These are phyloP conservation scores for Pisolithus sp. DNA, from an alignment of 768 basidiomycete genomes.

Conservation along the genomic window DNA sequence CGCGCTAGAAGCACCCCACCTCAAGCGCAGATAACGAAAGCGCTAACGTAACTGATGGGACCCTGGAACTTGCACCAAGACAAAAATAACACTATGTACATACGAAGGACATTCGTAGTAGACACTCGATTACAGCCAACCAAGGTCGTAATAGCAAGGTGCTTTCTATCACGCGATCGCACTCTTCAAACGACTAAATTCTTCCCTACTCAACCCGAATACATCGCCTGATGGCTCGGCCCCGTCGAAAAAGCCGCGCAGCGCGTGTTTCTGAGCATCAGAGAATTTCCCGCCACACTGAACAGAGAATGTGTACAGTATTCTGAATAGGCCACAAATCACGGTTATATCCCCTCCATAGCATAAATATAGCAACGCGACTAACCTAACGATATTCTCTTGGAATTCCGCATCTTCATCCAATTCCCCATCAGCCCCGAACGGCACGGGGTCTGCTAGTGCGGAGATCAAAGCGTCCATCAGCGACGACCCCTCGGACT, in stretches of 20 bases:
- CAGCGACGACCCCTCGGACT: slow-evolving; percentile 28
- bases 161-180: slow-evolving; percentile 14
- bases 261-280: slow-evolving; percentile 22
- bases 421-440: slow-evolving; percentile 62
- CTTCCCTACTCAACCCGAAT: slow-evolving; percentile 26
- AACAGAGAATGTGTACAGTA: slow-evolving; percentile 48
- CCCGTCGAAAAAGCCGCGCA: slow-evolving; percentile 23
- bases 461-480: slow-evolving; percentile 46
- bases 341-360: not conserved
- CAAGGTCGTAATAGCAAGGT: not conserved
- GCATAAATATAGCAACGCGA: not conserved
- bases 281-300: slow-evolving; percentile 32
- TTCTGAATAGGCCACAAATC: slow-evolving; percentile 23
- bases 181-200: slow-evolving; percentile 15
- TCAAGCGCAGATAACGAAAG: no score
- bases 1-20: no score
- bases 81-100: no score
- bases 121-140: not conserved
- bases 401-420: slow-evolving; percentile 58
- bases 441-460: slow-evolving; percentile 50
- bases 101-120: no score
- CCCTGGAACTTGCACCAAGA: no score
- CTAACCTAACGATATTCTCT: slow-evolving; percentile 55
- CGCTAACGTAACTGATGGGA: no score
- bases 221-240: slow-evolving; percentile 12